Evolutionary conservation across 805 yeast genomes (phyloP).

Genomic region (Nakazawaea siamensis): DNA sequence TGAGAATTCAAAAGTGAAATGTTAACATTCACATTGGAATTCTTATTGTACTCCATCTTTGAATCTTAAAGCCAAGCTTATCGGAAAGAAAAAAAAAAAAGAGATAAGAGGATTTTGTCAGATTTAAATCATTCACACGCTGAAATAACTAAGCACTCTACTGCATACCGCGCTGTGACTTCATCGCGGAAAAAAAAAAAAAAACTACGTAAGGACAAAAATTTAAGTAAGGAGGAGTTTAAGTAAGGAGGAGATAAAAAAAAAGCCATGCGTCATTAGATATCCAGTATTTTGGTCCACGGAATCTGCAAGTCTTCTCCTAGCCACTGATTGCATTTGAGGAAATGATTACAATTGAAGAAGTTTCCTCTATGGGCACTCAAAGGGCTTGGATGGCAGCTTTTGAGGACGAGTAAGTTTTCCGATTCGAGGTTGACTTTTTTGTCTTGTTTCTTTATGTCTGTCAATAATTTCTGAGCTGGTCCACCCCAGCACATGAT

Average conservation of each 20-base stretch:
- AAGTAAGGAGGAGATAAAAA: too few species aligned
- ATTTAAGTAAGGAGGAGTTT: too few species aligned
- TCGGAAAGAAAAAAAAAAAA: background rate
- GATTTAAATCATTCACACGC: too few species aligned
- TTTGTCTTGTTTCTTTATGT: conserved; percentile 16
- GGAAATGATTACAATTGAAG: conserved; percentile 70
- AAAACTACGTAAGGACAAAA: too few species aligned
- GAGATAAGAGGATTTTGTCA: background rate
- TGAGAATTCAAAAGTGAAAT: conserved; percentile 5
- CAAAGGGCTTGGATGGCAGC: conserved; percentile 94
- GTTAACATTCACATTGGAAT: conserved; percentile 10
- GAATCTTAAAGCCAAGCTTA: background rate
- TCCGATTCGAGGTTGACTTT: conserved; percentile 24
- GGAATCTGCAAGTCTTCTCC: conserved; percentile 24
- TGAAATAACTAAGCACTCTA: too few species aligned
- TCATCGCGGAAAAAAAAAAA: too few species aligned
- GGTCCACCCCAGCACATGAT: conserved; percentile 56
- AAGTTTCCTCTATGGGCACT: conserved; percentile 78
- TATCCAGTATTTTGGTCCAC: conserved; percentile 10
- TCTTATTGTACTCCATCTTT: conserved; percentile 10
- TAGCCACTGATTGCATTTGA: conserved; percentile 73
- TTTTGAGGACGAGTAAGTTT: conserved; percentile 40
- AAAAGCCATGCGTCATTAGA: background rate
- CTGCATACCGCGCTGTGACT: too few species aligned
- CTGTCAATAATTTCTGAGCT: conserved; percentile 29